Base-by-base conservation (phyloP, 257 asterid species). In the Voacanga thouarsii region DNA sequence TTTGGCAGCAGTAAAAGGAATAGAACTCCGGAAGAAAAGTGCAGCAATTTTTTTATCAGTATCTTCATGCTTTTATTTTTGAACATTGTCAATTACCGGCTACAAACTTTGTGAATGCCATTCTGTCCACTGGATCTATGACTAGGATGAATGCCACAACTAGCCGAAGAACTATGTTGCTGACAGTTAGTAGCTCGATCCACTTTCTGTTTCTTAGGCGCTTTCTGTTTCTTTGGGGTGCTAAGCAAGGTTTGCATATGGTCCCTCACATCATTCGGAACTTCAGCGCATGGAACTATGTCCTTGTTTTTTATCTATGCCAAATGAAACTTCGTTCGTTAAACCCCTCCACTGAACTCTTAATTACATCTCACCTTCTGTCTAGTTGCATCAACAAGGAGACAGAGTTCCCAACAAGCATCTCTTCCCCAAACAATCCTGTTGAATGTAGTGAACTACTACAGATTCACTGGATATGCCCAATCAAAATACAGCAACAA, bases 331-430 rank as follows among this genome's bases (percentile, higher is more conserved):
- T 86, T 86, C 85, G 84, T 86, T 30, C 90, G 51, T 60, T 86
- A 86, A 75, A 86, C 90, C 23, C 90, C 90, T 68, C 90, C 90
- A 26, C 90, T 87, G 83, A 84, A 87, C 77, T 84, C 90, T 57
- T 87, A 87, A 80, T 87, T 87, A 65, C 88, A 87, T 61, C 85
- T 82, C 14, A 84, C 88, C 79, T 87, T 87, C 84, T 87, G 90
- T 74, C 79, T 84, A 53, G 84, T 80, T 45, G 87, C 90, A 76
- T 87, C 88, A 75, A 87, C 75, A 66, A 87, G 90, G 68, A 76
- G 85, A 84, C 90, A 87, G 50, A 84, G 90, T 73, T 87, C 85
- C 88, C 87, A 84, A 70, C 90, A 87, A 0, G 88, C 85, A 84
- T 84, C 88, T 75, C 87, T 87, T 66, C 87, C 90, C 4, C 90